Conservation (phyloP, 257 asterid species). For the Nicotiana sylvestris region DNA sequence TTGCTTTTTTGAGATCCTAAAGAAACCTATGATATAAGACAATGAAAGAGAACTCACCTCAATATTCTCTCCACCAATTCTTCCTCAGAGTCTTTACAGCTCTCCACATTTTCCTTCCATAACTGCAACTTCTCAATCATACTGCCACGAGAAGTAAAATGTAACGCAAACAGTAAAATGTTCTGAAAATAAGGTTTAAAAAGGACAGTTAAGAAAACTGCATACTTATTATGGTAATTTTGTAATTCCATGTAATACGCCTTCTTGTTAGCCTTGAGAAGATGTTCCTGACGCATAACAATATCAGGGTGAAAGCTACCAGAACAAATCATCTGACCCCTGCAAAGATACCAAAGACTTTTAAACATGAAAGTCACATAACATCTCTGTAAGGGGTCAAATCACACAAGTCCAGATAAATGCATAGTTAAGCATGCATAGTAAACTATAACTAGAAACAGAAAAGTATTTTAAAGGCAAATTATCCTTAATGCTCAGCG, state of each 20-base stretch:
- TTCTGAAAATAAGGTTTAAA: constrained; percentile 5
- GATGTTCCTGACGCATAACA: constrained; percentile 49
- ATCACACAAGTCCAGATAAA: not conserved
- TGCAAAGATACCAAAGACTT: constrained; percentile 30
- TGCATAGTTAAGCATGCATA: not conserved
- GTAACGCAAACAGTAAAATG: constrained; percentile 8
- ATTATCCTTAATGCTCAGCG: not conserved
- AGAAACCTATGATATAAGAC: not conserved
- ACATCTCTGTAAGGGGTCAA: not conserved
- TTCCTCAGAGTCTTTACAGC: constrained; percentile 37
- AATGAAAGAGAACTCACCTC: constrained; percentile 22
- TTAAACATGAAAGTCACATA: not conserved
- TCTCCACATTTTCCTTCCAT: constrained; percentile 36
- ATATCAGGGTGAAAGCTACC: constrained; percentile 84
- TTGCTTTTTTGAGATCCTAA: not conserved
- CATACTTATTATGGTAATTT: constrained; percentile 74
- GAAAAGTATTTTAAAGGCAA: not conserved
- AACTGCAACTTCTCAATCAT: constrained; percentile 36
- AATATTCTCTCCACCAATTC: constrained; percentile 30
- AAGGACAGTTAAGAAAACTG: not conserved
- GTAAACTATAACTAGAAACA: constrained; percentile 1
- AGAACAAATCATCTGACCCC: constrained; percentile 78
- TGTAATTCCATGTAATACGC: constrained; percentile 54
- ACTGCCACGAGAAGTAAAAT: constrained; percentile 34
- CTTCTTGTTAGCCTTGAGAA: constrained; percentile 54